Percentiles rank a stretch among this genome's conserved stretches.
These are phyloP conservation scores for Naganishia randhawae DNA, from an alignment of 768 basidiomycete species.

Conservation along the genomic window DNA sequence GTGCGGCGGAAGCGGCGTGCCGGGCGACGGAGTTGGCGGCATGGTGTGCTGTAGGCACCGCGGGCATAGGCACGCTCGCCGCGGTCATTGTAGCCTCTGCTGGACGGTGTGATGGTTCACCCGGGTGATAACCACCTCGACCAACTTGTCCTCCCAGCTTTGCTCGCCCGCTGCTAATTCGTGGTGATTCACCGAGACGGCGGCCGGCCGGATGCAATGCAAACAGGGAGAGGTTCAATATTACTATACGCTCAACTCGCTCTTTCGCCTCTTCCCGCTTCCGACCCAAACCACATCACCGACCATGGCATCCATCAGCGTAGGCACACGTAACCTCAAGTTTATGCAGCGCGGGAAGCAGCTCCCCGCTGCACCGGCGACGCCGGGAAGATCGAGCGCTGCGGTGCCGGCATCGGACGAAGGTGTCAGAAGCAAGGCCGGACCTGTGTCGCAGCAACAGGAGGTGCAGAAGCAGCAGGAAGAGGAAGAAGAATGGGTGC, in stretches of 20 bases:
- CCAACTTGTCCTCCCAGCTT: too few relatives aligned
- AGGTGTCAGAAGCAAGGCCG: background rate
- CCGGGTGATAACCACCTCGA: background rate
- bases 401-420: background rate
- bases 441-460: background rate
- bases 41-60: background rate
- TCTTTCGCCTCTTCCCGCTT: background rate
- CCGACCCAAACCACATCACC: background rate
- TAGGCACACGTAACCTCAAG: constrained; percentile 9
- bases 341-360: constrained; percentile 17
- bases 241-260: too few relatives aligned
- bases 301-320: background rate
- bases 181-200: too few relatives aligned
- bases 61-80: constrained; percentile 4
- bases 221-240: too few relatives aligned
- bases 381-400: too few relatives aligned
- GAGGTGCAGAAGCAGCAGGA: background rate
- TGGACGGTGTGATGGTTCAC: background rate
- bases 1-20: background rate
- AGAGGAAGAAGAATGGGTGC: constrained; percentile 15
- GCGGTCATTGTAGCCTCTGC: constrained; percentile 6
- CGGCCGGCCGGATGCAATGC: too few relatives aligned
- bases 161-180: too few relatives aligned
- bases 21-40: background rate
- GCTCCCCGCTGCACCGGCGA: background rate